These are phyloP conservation scores for Dimocarpus longan DNA, from an alignment of 345 rosid genomes.

Conservation along the genomic window DNA sequence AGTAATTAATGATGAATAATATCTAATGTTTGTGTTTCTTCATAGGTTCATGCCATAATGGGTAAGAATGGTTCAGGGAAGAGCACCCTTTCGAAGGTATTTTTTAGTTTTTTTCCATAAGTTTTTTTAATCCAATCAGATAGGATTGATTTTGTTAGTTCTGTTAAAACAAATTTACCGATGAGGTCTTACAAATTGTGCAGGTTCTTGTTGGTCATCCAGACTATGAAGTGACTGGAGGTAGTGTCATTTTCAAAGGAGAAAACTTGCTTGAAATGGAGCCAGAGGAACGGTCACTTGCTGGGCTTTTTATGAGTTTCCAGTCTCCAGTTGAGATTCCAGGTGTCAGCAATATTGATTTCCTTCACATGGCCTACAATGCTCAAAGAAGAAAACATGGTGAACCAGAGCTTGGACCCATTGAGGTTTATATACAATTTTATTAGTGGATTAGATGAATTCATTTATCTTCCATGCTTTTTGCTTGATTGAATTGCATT, in stretches of 20 bases:
- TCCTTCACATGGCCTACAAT: constrained; percentile 94
- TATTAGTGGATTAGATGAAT: neutral
- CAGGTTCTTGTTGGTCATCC: constrained; percentile 98
- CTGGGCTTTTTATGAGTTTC: constrained; percentile 96
- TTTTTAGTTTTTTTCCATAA: neutral
- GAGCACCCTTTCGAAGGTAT: constrained; percentile 93
- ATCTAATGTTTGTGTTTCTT: constrained; percentile 1
- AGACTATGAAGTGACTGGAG: constrained; percentile 90
- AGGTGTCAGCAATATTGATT: constrained; percentile 90
- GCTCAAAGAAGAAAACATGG: constrained; percentile 79
- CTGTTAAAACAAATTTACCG: neutral
- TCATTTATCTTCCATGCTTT: constrained; percentile 1
- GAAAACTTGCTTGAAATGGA: constrained; percentile 85
- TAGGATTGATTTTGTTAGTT: neutral
- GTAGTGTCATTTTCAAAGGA: constrained; percentile 81
- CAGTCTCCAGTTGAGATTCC: constrained; percentile 93
- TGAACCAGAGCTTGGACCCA: constrained; percentile 82
- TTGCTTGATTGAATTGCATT: neutral
- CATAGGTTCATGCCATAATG: constrained; percentile 89
- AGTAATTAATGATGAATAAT: neutral
- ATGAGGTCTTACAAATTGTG: constrained; percentile 8
- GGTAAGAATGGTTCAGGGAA: constrained; percentile 99
- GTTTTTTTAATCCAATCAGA: neutral
- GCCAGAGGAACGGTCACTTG: constrained; percentile 94
- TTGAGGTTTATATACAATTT: constrained; percentile 51